phyloP scores from a whole-genome alignment of 177 flowering plant species.

The Tripterygium wilfordii region DNA sequence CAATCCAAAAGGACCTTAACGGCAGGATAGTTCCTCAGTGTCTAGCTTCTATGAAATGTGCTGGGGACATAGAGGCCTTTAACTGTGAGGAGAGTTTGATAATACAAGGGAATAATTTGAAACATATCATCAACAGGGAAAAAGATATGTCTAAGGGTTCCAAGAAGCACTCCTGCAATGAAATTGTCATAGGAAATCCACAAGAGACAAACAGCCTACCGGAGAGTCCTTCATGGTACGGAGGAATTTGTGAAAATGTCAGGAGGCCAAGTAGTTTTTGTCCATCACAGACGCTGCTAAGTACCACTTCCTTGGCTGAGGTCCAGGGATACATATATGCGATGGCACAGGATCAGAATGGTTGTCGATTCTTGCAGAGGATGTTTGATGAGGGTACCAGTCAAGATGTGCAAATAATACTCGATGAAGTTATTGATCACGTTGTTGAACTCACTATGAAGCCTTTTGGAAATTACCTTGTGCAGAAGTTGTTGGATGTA shows the following conservation, averaged over 20 bases:
- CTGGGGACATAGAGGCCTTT: slow-evolving; percentile 15
- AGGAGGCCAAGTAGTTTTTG: slow-evolving; percentile 7
- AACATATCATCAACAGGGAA: slow-evolving; percentile 15
- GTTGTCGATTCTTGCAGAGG: slow-evolving; percentile 68
- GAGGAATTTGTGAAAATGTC: slow-evolving; percentile 17
- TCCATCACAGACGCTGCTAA: slow-evolving; percentile 21
- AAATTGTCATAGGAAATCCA: slow-evolving; percentile 1
- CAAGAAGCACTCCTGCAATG: slow-evolving; percentile 12
- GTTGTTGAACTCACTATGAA: slow-evolving; percentile 69
- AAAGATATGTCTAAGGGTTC: slow-evolving; percentile 8
- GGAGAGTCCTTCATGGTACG: slow-evolving; percentile 8
- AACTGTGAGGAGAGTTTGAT: slow-evolving; percentile 38
- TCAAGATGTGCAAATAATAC: slow-evolving; percentile 47
- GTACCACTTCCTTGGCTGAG: slow-evolving; percentile 32
- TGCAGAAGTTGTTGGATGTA: slow-evolving; percentile 76
- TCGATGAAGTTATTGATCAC: slow-evolving; percentile 48
- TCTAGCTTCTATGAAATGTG: slow-evolving; percentile 5
- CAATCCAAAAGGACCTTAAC: slow-evolving; percentile 15
- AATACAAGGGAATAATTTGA: slow-evolving; percentile 26
- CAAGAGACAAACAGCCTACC: slow-evolving; percentile 17
- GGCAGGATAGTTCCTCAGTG: slow-evolving; percentile 12
- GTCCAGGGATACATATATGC: slow-evolving; percentile 38
- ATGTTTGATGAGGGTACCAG: slow-evolving; percentile 54
- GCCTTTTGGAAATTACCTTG: slow-evolving; percentile 86
- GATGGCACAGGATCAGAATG: slow-evolving; percentile 77